phyloP scores from a whole-genome alignment of 148 eudicot genomes.

The Spergularia bocconei region DNA sequence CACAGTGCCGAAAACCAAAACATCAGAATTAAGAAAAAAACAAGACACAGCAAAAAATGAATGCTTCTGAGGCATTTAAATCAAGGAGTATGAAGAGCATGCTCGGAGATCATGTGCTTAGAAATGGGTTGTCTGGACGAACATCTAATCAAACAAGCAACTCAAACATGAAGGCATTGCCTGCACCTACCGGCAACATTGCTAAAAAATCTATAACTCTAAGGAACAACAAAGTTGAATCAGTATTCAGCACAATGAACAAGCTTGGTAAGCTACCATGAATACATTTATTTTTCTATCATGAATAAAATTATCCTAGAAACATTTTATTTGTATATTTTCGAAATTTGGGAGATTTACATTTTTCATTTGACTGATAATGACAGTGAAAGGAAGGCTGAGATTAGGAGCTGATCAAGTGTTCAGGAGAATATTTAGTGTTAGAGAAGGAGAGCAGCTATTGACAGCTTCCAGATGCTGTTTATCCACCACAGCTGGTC shows the following conservation, averaged over 20 bases:
- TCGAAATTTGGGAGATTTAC: too few species aligned
- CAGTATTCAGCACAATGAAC: slow-evolving; percentile 18
- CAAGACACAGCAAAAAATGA: slow-evolving; percentile 12
- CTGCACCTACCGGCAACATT: background rate
- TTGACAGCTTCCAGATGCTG: slow-evolving; percentile 22
- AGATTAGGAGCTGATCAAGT: slow-evolving; percentile 23
- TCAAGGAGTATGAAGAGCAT: slow-evolving; percentile 28
- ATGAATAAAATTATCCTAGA: background rate
- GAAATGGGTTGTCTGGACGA: slow-evolving; percentile 9
- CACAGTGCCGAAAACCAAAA: background rate
- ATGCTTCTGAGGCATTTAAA: slow-evolving; percentile 15
- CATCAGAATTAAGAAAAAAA: background rate
- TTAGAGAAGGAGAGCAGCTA: slow-evolving; percentile 26
- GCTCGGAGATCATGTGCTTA: slow-evolving; percentile 23
- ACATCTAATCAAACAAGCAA: background rate
- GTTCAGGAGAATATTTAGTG: slow-evolving; percentile 26
- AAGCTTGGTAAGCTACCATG: slow-evolving; percentile 13
- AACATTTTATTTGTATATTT: too few species aligned
- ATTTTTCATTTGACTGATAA: background rate
- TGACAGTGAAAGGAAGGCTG: slow-evolving; percentile 28
- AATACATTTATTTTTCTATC: background rate
- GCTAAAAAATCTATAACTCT: slow-evolving; percentile 4
- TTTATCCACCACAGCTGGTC: slow-evolving; percentile 24
- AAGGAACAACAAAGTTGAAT: background rate
- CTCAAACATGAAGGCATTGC: slow-evolving; percentile 6